These are phyloP conservation scores for Scedosporium dehoogii DNA, from an alignment of 2,329 filamentous ascomycete species.

Conservation along the genomic window DNA sequence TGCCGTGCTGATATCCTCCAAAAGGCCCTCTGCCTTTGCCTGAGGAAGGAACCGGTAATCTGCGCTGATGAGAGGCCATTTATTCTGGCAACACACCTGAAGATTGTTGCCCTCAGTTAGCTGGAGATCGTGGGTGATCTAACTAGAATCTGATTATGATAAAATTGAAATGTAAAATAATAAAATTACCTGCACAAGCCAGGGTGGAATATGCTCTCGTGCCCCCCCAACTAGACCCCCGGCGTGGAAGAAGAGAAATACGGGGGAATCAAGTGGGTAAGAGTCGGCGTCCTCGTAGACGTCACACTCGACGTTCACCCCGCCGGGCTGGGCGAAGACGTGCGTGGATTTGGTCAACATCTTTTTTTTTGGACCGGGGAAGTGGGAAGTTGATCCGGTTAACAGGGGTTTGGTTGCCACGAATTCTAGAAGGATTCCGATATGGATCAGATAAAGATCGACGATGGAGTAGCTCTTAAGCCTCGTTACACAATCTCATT, in stretches of 20 bases:
- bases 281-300: constrained; percentile 17
- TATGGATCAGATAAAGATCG: not conserved
- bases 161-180: not conserved
- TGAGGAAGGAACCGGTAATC: constrained; percentile 26
- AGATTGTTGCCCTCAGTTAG: not conserved
- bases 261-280: constrained; percentile 15
- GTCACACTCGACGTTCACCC: constrained; percentile 23
- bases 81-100: constrained; percentile 20
- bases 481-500: not conserved
- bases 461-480: not conserved
- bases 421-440: not conserved
- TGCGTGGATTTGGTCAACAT: constrained; percentile 19
- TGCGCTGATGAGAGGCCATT: constrained; percentile 24
- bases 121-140: not conserved
- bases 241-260: constrained; percentile 27
- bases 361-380: not conserved
- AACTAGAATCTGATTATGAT: not conserved
- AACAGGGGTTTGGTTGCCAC: not conserved
- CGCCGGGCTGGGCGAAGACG: constrained; percentile 19
- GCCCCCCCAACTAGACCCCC: constrained; percentile 23
- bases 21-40: constrained; percentile 16
- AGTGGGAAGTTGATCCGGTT: not conserved
- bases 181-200: constrained; percentile 22
- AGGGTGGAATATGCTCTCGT: constrained; percentile 21
- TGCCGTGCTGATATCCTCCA: constrained; percentile 21